Base-by-base conservation (phyloP, 371 early-diverging fungal species). In the Rhizopus sp. region DNA sequence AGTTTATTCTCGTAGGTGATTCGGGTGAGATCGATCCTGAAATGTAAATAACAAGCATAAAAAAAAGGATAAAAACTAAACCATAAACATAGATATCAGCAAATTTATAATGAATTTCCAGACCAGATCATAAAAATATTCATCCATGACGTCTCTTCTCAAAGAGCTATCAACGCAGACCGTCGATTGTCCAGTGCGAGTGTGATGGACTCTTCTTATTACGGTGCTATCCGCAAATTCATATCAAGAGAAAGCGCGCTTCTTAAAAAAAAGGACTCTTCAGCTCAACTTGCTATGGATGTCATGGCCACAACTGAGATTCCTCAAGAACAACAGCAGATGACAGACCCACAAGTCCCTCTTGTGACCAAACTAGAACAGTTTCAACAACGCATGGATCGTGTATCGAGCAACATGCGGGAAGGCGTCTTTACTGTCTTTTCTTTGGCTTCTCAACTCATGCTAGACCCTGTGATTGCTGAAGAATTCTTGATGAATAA, bases 11-110 rank as follows among this genome's bases (percentile, higher is more conserved):
- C 9, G 73, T 89, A 15, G 88, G 88, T 23, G 89, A 89, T 58
- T 80, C 84, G 37, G 89, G 89, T 46, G 88, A 89, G 62, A 69
- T 78, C 17, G 89, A 89, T 61, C 82, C 85, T 34, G 86, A 87
- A 70, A 77, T 80, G 71, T 81, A 72, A 59, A 55, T 46, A 32
- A 37, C 5, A n/a, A 5, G 47, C 12, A 32, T 57, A 10, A 15
- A 7, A 23, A 46, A n/a, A 29, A 9, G 6, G 15, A 29, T 23
- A 46, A 8, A 46, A 8, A 46, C 1, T 7, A 46, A 8, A 29
- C 3, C 7, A 17, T 46, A 46, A 46, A 13, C 31, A 42, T 57
- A 77, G 75, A 12, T 85, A 84, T 55, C 72, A 72, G 8, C 61
- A 65, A 33, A 70, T 85, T 8, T 72, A 75, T 42, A 53, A 63